These are phyloP conservation scores for Euphorbia lathyris DNA, from an alignment of 345 rosid species.

Conservation along the genomic window DNA sequence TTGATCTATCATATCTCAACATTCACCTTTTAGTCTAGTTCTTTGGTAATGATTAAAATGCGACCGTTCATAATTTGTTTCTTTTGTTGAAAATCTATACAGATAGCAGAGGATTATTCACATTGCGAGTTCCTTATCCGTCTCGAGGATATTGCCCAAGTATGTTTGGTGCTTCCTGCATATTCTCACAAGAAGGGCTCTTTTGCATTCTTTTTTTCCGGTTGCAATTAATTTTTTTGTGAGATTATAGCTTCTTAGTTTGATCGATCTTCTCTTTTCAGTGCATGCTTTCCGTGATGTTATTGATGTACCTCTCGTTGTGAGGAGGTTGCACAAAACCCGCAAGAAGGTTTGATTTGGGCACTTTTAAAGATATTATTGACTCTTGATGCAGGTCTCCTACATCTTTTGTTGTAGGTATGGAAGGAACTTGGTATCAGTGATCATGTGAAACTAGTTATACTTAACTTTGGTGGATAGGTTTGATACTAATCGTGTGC, in stretches of 20 bases:
- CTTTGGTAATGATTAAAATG: slow-evolving; percentile 3
- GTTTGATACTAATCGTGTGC: slow-evolving; percentile 28
- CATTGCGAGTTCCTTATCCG: slow-evolving; percentile 93
- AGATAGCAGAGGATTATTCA: slow-evolving; percentile 99
- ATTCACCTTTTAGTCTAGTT: slow-evolving; percentile 1
- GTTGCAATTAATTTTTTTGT: background rate
- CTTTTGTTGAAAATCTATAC: slow-evolving; percentile 20
- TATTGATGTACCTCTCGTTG: slow-evolving; percentile 91
- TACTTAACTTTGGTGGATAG: slow-evolving; percentile 99
- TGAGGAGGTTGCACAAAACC: slow-evolving; percentile 86
- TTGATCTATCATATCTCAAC: background rate
- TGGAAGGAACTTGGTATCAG: slow-evolving; percentile 81
- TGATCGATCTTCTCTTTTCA: slow-evolving; percentile 23
- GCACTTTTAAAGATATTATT: slow-evolving; percentile 8
- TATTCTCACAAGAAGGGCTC: background rate
- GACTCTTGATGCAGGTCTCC: slow-evolving; percentile 8
- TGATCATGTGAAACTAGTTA: slow-evolving; percentile 80
- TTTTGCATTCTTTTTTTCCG: background rate
- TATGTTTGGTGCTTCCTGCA: slow-evolving; percentile 51
- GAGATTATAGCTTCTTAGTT: background rate
- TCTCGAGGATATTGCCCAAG: slow-evolving; percentile 98
- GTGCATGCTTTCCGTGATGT: slow-evolving; percentile 99
- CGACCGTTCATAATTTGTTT: slow-evolving; percentile 12
- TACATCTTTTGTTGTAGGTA: slow-evolving; percentile 42
- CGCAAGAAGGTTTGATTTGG: slow-evolving; percentile 78